A percentile compares a stretch with the other conserved stretches of the same genome.
phyloP scores from a whole-genome alignment of 1,284 basidiomycete species.

The Tilletia indica region DNA sequence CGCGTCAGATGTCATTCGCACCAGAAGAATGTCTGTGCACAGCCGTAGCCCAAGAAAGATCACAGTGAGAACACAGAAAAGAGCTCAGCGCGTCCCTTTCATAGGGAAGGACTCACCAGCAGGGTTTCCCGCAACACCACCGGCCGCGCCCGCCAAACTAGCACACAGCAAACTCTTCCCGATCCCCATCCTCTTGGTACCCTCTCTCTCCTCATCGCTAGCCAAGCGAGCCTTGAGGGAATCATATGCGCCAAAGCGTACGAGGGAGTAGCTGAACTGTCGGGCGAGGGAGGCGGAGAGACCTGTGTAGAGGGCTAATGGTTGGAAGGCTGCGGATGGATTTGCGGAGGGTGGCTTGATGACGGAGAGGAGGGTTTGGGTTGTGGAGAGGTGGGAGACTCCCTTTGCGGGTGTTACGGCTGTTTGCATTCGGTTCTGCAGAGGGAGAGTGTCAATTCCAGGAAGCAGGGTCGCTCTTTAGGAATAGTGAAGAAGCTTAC shows the following conservation, averaged over 20 bases:
- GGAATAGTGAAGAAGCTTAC: neutral
- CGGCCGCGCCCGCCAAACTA: conserved; percentile 52
- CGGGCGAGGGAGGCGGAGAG: conserved; percentile 45
- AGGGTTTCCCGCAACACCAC: conserved; percentile 76
- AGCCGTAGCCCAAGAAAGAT: neutral
- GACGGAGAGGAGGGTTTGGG: conserved; percentile 3
- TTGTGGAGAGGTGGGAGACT: conserved; percentile 37
- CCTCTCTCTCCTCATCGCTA: conserved; percentile 22
- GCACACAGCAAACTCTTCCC: conserved; percentile 44
- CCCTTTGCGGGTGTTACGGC: conserved; percentile 35
- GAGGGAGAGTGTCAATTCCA: too few relatives aligned
- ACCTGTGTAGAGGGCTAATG: conserved; percentile 40
- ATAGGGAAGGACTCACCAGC: conserved; percentile 52
- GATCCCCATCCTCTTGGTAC: conserved; percentile 28
- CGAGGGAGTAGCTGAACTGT: conserved; percentile 50
- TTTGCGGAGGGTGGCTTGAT: conserved; percentile 35
- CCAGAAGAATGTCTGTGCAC: conserved; percentile 61
- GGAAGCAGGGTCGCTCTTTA: too few relatives aligned
- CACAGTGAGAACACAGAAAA: neutral
- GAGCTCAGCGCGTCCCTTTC: too few relatives aligned
- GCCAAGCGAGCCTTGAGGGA: conserved; percentile 38
- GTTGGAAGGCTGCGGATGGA: conserved; percentile 35
- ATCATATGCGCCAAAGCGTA: conserved; percentile 51
- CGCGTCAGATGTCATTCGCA: conserved; percentile 58
- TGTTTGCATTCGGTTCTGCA: conserved; percentile 55